phyloP scores from a whole-genome alignment of 2,329 filamentous ascomycete genomes.

The Diaporthe ampelina region DNA sequence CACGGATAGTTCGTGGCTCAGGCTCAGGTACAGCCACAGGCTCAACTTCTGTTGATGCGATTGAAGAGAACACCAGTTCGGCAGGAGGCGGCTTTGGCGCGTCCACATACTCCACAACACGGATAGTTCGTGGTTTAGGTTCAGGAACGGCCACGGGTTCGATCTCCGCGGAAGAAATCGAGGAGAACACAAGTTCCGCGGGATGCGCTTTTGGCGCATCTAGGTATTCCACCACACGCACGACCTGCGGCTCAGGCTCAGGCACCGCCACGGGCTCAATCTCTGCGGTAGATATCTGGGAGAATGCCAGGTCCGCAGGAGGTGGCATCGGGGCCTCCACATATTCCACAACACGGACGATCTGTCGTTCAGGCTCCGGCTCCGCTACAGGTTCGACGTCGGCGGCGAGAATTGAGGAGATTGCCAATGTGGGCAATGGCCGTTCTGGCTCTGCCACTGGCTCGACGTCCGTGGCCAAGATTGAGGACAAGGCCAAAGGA shows the following conservation, averaged over 20 bases:
- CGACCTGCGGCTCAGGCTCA: conserved; percentile 40
- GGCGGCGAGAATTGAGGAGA: conserved; percentile 39
- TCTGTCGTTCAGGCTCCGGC: conserved; percentile 40
- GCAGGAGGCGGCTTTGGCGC: conserved; percentile 37
- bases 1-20: conserved; percentile 40
- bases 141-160: conserved; percentile 39
- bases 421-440: conserved; percentile 33
- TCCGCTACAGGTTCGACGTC: conserved; percentile 42
- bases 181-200: conserved; percentile 45
- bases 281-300: conserved; percentile 41
- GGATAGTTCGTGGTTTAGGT: conserved; percentile 39
- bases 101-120: conserved; percentile 42
- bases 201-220: conserved; percentile 38
- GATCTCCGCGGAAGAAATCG: conserved; percentile 42
- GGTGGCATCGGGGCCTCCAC: conserved; percentile 38
- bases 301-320: conserved; percentile 45
- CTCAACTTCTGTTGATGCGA: conserved; percentile 43
- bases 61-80: conserved; percentile 46
- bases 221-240: conserved; percentile 43
- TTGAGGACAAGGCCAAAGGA: conserved; percentile 36
- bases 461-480: conserved; percentile 42
- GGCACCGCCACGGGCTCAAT: conserved; percentile 39
- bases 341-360: conserved; percentile 43
- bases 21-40: conserved; percentile 45
- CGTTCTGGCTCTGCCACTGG: conserved; percentile 38